Evolutionary conservation across 768 basidiomycete species (phyloP), one percentile per base, ranked within the genome.

Genomic region (Gelatoporia subvermispora): DNA sequence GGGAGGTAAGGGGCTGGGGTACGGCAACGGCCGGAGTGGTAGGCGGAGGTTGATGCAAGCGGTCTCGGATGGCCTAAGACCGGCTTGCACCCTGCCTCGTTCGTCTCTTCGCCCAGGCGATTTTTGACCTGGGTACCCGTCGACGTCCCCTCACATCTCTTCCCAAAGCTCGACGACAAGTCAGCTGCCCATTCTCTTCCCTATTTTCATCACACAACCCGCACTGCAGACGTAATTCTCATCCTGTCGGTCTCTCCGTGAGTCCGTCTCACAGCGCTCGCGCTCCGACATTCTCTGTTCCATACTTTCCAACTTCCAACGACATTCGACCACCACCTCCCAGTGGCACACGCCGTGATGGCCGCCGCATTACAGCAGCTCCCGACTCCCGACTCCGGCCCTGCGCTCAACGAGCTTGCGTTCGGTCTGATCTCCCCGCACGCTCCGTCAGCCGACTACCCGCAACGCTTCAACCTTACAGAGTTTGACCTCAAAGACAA

Each of bases 401-500:
- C 60, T 13, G 41, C 56, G 4, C 52, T 56, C 45, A 52, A 50
- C 49, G 52, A 56, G 31, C 51, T 47, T 25, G 9, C 55, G 43
- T 21, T 52, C n/a, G 56, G 46, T 24, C 36, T 62, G 49, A 51
- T 66, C 51, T 51, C 71, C 20, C 52, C 68, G 41, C 63, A 65
- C 56, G 51, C 68, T 37, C 67, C 63, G 57, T 59, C 72, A 50
- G 65, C 62, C 48, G 63, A 75, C 52, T 82, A 81, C 65, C 69
- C 81, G 43, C 73, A 72, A 58, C 67, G 73, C 36, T 71, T 84
- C 50, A 60, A 70, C 35, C 73, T 82, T 63, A 69, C 76, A 48
- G 83, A 84, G 49, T 71, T 79, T 53, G 80, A 82, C 65, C 75
- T 79, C 63, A 72, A 74, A 58, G 84, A 84, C 69, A 77, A 76